These are phyloP conservation scores for Phytomonas sp. DNA, from an alignment of 208 protist species.

Conservation along the genomic window DNA sequence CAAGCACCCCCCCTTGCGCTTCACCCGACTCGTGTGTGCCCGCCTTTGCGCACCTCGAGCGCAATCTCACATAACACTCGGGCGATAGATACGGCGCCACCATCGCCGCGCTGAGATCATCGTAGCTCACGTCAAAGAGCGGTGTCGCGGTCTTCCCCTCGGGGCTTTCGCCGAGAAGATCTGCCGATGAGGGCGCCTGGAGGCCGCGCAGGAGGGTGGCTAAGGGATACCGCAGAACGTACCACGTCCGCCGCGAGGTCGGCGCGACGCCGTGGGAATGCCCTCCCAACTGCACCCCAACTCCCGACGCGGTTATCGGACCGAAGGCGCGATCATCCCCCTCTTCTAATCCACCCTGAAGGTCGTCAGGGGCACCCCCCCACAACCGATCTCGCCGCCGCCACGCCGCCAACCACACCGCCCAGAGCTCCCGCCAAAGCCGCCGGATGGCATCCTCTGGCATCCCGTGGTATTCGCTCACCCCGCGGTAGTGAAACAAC, in stretches of 20 bases:
- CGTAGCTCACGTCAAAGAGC: constrained; percentile 44
- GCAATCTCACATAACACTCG: constrained; percentile 31
- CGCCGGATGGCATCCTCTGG: constrained; percentile 16
- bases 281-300: constrained; percentile 23
- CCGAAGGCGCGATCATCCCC: constrained; percentile 59
- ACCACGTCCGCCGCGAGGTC: constrained; percentile 4
- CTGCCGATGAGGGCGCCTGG: constrained; percentile 15
- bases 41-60: not conserved
- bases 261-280: no score
- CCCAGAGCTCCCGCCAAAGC: constrained; percentile 60
- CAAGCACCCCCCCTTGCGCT: not conserved
- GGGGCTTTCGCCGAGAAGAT: constrained; percentile 1
- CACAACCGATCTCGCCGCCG: constrained; percentile 55
- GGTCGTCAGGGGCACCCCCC: constrained; percentile 25
- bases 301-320: constrained; percentile 41
- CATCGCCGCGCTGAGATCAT: constrained; percentile 18
- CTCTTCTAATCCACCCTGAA: constrained; percentile 7
- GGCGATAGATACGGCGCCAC: constrained; percentile 66
- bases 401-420: constrained; percentile 52
- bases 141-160: constrained; percentile 7
- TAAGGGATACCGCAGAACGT: constrained; percentile 46
- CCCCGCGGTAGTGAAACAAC: constrained; percentile 36
- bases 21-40: not conserved
- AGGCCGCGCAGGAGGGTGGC: constrained; percentile 37
- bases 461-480: not conserved